Percentiles rank a stretch among this genome's conserved stretches.
These are phyloP conservation scores for Chlamydomonas incerta DNA, from an alignment of 139 green algal genomes.

Conservation along the genomic window DNA sequence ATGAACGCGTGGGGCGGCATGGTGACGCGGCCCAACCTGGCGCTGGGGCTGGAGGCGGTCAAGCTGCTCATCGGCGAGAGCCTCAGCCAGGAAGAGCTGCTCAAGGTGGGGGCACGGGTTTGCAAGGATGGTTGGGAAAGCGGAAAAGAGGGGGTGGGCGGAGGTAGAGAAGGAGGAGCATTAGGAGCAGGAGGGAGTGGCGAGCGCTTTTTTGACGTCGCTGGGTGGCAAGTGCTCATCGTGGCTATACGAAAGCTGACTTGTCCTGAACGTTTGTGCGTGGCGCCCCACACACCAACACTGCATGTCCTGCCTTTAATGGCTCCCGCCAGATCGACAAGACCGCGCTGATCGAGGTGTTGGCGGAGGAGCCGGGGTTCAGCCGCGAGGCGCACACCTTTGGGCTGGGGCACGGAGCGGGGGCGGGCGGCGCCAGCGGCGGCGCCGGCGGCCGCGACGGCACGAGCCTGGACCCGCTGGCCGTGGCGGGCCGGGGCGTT, in stretches of 20 bases:
- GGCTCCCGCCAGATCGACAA: slow-evolving; percentile 7
- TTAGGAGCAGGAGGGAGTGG: too few relatives aligned
- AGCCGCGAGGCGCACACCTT: background rate
- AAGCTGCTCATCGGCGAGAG: slow-evolving; percentile 30
- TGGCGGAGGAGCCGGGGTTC: slow-evolving; percentile 10
- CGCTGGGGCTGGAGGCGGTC: slow-evolving; percentile 26
- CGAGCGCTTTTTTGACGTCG: too few relatives aligned
- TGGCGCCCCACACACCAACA: too few relatives aligned
- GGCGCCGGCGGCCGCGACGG: background rate
- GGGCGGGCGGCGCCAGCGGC: background rate
- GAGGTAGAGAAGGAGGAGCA: too few relatives aligned
- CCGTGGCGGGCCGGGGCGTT: background rate
- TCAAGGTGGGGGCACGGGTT: slow-evolving; percentile 7
- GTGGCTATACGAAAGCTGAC: too few relatives aligned
- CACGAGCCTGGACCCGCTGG: background rate
- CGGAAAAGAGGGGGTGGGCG: too few relatives aligned
- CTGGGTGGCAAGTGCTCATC: too few relatives aligned
- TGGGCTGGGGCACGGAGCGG: too few relatives aligned
- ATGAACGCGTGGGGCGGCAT: background rate
- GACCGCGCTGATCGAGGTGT: slow-evolving; percentile 27
- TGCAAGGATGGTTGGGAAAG: too few relatives aligned
- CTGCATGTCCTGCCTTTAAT: too few relatives aligned
- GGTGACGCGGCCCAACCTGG: background rate
- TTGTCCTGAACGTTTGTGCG: too few relatives aligned
- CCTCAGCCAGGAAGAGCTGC: slow-evolving; percentile 39